Percentiles rank a stretch among this genome's conserved stretches.
Evolutionary conservation across 495 filamentous ascomycete genomes (phyloP).

Genomic region (Entonaema liquescens): DNA sequence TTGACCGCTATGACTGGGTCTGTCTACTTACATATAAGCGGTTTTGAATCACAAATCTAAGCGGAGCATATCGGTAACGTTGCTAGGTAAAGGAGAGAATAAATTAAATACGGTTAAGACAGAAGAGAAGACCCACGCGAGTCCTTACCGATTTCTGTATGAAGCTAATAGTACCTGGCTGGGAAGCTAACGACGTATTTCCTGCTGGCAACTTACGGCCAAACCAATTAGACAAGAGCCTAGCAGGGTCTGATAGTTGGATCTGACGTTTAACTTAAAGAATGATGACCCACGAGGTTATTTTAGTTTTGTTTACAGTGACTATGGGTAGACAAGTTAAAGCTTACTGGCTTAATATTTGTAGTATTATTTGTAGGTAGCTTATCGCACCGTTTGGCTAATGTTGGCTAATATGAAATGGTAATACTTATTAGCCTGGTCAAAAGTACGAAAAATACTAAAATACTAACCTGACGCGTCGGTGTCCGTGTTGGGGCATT

Average conservation of each 20-base stretch:
- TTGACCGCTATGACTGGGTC: not conserved
- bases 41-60: too few relatives aligned
- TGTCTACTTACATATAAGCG: not conserved
- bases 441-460: too few relatives aligned
- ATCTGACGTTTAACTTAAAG: not conserved
- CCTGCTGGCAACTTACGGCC: not conserved
- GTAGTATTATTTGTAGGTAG: not conserved
- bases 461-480: not conserved
- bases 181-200: not conserved
- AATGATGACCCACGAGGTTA: conserved; percentile 26
- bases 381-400: not conserved
- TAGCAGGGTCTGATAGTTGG: not conserved
- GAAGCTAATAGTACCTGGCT: not conserved
- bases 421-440: not conserved
- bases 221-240: not conserved
- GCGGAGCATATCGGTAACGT: too few relatives aligned
- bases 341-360: too few relatives aligned
- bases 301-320: conserved; percentile 10
- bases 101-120: too few relatives aligned
- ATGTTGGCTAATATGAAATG: conserved; percentile 2
- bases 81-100: too few relatives aligned
- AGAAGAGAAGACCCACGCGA: not conserved
- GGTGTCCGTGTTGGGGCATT: not conserved
- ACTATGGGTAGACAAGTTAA: too few relatives aligned
- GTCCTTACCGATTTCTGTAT: conserved; percentile 1